These are phyloP conservation scores for Apiotrichum sp. DNA, from an alignment of 1,284 basidiomycete genomes.

Conservation along the genomic window DNA sequence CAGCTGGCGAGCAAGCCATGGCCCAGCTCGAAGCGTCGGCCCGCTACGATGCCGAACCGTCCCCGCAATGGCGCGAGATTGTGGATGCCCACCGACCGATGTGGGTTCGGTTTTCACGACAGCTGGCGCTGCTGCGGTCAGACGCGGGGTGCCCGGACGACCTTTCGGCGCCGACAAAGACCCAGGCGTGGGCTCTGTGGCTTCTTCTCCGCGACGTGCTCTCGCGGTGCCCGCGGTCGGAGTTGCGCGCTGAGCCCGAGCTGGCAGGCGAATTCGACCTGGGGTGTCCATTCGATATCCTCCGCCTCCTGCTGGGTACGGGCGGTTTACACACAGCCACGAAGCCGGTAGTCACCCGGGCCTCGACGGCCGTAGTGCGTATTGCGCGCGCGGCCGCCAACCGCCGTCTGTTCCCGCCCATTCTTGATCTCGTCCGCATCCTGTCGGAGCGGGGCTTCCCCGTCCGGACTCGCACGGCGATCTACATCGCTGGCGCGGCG, in stretches of 20 bases:
- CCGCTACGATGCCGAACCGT: too few species aligned
- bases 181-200: background rate
- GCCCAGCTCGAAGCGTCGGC: too few species aligned
- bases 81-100: too few species aligned
- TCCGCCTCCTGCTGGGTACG: background rate
- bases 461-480: background rate
- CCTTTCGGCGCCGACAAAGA: background rate
- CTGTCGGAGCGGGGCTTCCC: background rate
- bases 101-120: too few species aligned
- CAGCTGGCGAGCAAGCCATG: too few species aligned
- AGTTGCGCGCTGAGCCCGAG: background rate
- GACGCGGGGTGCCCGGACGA: too few species aligned
- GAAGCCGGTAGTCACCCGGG: background rate
- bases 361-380: background rate
- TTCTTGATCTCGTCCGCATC: background rate
- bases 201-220: constrained; percentile 1
- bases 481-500: constrained; percentile 5
- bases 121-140: background rate
- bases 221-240: background rate
- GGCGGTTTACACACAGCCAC: background rate
- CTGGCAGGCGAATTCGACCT: background rate
- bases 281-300: background rate
- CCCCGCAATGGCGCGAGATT: too few species aligned
- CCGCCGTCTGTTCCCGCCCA: background rate
- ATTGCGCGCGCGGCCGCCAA: background rate